Evolutionary conservation across 2,329 filamentous ascomycete genomes (phyloP).

Genomic region (Proliferodiscus dingleyae): DNA sequence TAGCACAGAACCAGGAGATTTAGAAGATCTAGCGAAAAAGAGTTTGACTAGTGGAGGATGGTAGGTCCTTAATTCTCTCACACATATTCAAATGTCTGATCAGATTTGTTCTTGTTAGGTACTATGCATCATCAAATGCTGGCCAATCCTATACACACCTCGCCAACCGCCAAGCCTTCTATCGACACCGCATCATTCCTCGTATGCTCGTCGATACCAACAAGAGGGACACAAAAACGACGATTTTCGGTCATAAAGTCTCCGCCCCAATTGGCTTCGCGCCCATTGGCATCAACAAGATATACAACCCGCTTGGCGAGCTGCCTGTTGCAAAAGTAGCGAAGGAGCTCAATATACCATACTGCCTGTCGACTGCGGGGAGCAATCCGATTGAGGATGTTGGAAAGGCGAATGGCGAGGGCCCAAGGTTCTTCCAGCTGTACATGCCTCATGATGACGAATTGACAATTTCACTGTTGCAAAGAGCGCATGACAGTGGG

Average conservation of each 20-base stretch:
- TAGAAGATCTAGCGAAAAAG: slow-evolving; percentile 53
- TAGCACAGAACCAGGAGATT: slow-evolving; percentile 51
- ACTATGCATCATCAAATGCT: slow-evolving; percentile 53
- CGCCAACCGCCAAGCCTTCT: slow-evolving; percentile 61
- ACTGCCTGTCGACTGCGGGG: slow-evolving; percentile 55
- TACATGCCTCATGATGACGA: slow-evolving; percentile 62
- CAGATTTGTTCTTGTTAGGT: slow-evolving; percentile 25
- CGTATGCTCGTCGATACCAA: slow-evolving; percentile 58
- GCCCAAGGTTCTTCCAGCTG: slow-evolving; percentile 55
- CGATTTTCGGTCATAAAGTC: slow-evolving; percentile 56
- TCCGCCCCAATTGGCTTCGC: slow-evolving; percentile 60
- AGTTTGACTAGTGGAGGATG: slow-evolving; percentile 54
- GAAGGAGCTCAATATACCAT: slow-evolving; percentile 53
- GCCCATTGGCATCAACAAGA: slow-evolving; percentile 61
- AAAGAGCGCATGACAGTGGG: slow-evolving; percentile 48
- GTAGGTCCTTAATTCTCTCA: slow-evolving; percentile 22
- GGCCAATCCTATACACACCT: slow-evolving; percentile 46
- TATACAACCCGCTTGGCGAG: slow-evolving; percentile 56
- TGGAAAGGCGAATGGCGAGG: slow-evolving; percentile 47
- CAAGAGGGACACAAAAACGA: slow-evolving; percentile 49
- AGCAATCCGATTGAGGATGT: slow-evolving; percentile 50
- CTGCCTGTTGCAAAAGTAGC: slow-evolving; percentile 55
- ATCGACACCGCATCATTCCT: slow-evolving; percentile 57
- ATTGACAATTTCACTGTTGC: slow-evolving; percentile 50
- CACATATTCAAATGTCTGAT: background rate